Conservation (phyloP, 257 asterid genomes). For the Scutellaria galericulata region DNA sequence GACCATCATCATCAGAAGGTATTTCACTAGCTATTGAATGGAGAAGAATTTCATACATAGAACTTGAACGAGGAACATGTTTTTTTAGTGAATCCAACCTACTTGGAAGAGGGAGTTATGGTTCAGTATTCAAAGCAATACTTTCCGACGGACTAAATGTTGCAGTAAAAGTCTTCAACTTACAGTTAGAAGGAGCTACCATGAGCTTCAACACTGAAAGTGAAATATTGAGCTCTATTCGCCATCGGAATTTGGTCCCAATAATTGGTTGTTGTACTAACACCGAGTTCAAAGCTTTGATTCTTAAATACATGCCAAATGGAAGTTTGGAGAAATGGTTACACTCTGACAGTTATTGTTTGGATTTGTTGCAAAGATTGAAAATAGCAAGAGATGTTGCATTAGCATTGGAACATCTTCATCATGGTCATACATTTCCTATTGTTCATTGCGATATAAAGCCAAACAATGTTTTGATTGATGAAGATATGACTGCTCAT, state of each 20-base stretch:
- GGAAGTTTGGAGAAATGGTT: conserved; percentile 26
- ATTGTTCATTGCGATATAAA: conserved; percentile 22
- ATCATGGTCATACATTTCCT: conserved; percentile 8
- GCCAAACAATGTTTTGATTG: conserved; percentile 8
- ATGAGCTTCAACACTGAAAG: conserved; percentile 6
- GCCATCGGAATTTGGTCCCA: not conserved
- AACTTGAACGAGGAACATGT: conserved; percentile 1
- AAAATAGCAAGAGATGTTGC: conserved; percentile 2
- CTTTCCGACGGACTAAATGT: not conserved
- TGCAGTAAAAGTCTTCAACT: conserved; percentile 16
- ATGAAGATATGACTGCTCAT: conserved; percentile 19
- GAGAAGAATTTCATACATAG: conserved; percentile 2
- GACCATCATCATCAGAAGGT: not conserved
- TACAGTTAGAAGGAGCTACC: not conserved
- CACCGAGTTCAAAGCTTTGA: conserved; percentile 6
- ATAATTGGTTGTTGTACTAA: conserved; percentile 22
- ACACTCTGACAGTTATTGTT: not conserved
- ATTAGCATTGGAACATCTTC: conserved; percentile 14
- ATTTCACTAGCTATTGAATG: not conserved
- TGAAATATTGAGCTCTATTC: not conserved
- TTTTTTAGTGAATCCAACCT: not conserved
- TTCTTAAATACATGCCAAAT: conserved; percentile 21
- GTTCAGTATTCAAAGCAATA: conserved; percentile 2
- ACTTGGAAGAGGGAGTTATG: conserved; percentile 29
- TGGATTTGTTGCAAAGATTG: not conserved